Evolutionary conservation across 2,329 filamentous ascomycete species (phyloP).

Genomic region (Tolypocladium ovalisporum): DNA sequence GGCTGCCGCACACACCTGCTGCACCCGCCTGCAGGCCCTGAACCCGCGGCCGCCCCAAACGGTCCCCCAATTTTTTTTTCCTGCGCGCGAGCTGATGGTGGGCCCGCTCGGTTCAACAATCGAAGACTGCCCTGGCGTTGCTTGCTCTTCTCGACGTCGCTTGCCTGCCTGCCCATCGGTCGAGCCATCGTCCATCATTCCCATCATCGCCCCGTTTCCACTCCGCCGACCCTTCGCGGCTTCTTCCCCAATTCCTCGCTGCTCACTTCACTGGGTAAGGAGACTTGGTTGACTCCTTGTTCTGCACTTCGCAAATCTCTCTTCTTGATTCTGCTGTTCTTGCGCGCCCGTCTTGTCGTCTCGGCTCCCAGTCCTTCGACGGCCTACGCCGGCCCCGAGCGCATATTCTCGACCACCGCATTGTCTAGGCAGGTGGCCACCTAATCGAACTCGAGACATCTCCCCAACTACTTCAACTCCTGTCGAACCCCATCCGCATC

Average conservation of each 20-base stretch:
- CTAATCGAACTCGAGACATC: neutral
- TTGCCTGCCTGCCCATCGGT: neutral
- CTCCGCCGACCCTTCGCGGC: conserved; percentile 1
- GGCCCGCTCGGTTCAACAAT: conserved; percentile 24
- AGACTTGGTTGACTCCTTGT: conserved; percentile 10
- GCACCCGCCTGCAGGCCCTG: neutral
- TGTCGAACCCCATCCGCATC: neutral
- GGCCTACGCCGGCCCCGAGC: neutral
- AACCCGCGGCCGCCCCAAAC: conserved; percentile 8
- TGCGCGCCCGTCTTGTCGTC: conserved; percentile 2
- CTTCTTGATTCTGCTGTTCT: conserved; percentile 1
- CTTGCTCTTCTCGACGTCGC: conserved; percentile 14
- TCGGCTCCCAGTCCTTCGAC: neutral
- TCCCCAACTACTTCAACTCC: conserved; percentile 1
- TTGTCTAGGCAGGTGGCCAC: neutral
- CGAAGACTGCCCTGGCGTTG: conserved; percentile 7
- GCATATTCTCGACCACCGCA: neutral
- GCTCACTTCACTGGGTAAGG: conserved; percentile 13
- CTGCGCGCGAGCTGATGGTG: conserved; percentile 19
- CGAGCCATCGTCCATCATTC: neutral
- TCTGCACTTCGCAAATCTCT: conserved; percentile 9
- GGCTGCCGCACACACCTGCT: conserved; percentile 4
- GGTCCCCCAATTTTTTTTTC: conserved; percentile 24
- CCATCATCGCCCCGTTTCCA: neutral
- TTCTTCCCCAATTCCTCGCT: neutral